Evolutionary conservation across 768 basidiomycete species (phyloP), one percentile per base, ranked within the genome.

Genomic region (Suillus placidus): DNA sequence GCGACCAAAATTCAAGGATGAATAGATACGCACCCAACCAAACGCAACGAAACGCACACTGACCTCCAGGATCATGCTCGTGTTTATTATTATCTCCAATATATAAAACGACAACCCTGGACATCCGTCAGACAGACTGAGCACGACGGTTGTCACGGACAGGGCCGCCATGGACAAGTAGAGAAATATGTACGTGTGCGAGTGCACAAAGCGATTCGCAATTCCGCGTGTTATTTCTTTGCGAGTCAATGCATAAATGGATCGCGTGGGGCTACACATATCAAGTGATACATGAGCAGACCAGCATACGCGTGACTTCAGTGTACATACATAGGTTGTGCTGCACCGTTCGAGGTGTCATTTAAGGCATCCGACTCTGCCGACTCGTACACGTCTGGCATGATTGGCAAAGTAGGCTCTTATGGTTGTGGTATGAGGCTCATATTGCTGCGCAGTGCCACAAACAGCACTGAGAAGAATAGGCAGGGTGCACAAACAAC

Each of bases 61-160:
- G 20, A 99, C 97, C 81, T 99, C 97, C 32, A 91, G 76, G 66
- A 99, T 98, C 96, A 98, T 97, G 12, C 93, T 84, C 0, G 85
- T 83, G 73, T 97, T 96, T 77, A 97, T 87, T 74, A 97, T 88
- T 54, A 97, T 77, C 78, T 97, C 95, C 70, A 97, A 83, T 35
- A 96, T 78, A 77, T 94, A 97, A 79, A 97, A 97, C 5, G 92
- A 80, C n/a, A 90, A 71, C 6, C 90, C 92, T 7, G 95, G 95
- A 71, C 95, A 97, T 34, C 90, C 94, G 70, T 92, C 89, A 52
- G 86, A 84, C 64, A 96, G 76, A 75, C 92, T 94, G 57, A 97
- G 82, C 38, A 91, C 85, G 63, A 97, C 90, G 0, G 95, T 96
- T 10, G 93, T 88, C 60, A 93, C 85, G 3, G 93, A 95, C 20